Evolutionary conservation across 495 filamentous ascomycete species (phyloP).

Genomic region (Neurospora sp.): DNA sequence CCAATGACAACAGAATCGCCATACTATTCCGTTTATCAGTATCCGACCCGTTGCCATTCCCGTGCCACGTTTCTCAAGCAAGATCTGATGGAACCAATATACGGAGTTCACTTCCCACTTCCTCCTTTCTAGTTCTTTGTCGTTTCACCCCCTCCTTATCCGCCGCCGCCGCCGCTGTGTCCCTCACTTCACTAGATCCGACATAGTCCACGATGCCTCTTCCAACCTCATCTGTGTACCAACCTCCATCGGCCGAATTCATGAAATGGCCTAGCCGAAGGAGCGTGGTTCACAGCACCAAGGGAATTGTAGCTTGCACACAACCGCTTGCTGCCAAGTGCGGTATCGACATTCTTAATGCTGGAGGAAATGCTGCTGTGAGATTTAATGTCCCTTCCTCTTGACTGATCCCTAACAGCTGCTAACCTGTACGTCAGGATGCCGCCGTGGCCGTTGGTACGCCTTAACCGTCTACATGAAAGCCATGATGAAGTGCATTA

Average conservation of each 20-base stretch:
- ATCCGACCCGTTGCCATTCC: not conserved
- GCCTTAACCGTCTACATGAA: not conserved
- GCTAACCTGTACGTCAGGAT: conserved; percentile 47
- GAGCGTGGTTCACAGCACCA: conserved; percentile 85
- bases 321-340: conserved; percentile 87
- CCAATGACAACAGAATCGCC: not conserved
- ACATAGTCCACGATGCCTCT: conserved; percentile 28
- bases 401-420: not conserved
- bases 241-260: conserved; percentile 48
- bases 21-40: not conserved
- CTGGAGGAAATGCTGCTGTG: conserved; percentile 90
- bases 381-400: conserved; percentile 21
- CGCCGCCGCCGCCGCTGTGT: too few species aligned
- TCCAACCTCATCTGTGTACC: conserved; percentile 43
- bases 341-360: conserved; percentile 70
- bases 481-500: not conserved
- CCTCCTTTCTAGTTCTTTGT: not conserved
- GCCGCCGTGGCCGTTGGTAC: conserved; percentile 67
- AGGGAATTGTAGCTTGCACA: conserved; percentile 85
- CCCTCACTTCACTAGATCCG: not conserved
- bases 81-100: not conserved
- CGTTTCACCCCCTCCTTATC: not conserved
- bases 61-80: not conserved
- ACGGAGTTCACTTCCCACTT: not conserved
- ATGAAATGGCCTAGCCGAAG: conserved; percentile 72